Evolutionary conservation across 331 rosid genomes (phyloP).

Genomic region (Acacia concinna): DNA sequence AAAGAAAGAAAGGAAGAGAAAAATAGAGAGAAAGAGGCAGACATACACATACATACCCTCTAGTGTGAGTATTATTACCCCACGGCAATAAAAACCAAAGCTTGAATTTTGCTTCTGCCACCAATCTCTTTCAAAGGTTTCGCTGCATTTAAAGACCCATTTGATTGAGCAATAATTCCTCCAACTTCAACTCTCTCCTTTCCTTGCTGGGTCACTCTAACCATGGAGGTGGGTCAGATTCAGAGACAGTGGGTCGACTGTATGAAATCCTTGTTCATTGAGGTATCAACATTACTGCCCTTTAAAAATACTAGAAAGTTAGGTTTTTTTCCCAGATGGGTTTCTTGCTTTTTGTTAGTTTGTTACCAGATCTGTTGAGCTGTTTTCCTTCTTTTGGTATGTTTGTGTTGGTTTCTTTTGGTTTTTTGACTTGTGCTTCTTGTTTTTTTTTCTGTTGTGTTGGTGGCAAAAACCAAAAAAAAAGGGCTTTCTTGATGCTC

Average conservation of each 20-base stretch:
- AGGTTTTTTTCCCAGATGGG: constrained; percentile 12
- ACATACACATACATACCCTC: not conserved
- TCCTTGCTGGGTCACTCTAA: constrained; percentile 40
- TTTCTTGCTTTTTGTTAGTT: not conserved
- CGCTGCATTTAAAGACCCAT: constrained; percentile 27
- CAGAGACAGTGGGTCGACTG: constrained; percentile 83
- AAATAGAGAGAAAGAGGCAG: not conserved
- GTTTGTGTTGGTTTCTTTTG: not conserved
- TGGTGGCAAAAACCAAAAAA: not conserved
- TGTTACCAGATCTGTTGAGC: constrained; percentile 12
- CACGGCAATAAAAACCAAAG: constrained; percentile 14
- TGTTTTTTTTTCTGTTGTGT: not conserved
- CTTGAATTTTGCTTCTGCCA: constrained; percentile 32
- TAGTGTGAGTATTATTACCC: not conserved
- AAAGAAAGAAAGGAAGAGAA: not conserved
- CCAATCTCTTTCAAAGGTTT: constrained; percentile 29
- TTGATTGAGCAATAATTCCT: constrained; percentile 41
- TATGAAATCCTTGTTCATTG: constrained; percentile 65
- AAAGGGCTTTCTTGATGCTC: constrained; percentile 77
- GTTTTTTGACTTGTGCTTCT: constrained; percentile 23
- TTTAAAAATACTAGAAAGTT: not conserved
- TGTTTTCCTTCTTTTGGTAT: constrained; percentile 20
- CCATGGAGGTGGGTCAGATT: constrained; percentile 94
- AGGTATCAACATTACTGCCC: constrained; percentile 47
- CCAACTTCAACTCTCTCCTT: constrained; percentile 32